These are phyloP conservation scores for Monilinia vaccinii-corymbosi DNA, from an alignment of 2,329 filamentous ascomycete species.

Conservation along the genomic window DNA sequence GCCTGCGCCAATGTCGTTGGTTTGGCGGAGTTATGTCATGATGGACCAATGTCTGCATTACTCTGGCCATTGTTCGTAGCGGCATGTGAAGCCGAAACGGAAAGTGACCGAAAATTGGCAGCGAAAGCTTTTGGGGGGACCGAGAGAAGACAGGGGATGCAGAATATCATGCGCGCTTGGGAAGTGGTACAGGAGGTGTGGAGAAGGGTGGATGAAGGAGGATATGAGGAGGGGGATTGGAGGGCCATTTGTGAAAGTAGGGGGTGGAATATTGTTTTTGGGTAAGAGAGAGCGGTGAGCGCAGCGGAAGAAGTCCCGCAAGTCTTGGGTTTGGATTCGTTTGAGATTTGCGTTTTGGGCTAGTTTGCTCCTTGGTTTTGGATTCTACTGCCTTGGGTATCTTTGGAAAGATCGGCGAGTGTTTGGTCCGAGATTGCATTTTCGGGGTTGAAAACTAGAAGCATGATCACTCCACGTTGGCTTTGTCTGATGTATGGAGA, in stretches of 20 bases:
- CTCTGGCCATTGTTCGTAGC: slow-evolving; percentile 57
- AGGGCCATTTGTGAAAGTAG: slow-evolving; percentile 46
- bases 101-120: slow-evolving; percentile 42
- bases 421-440: background rate
- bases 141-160: slow-evolving; percentile 52
- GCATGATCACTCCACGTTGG: background rate
- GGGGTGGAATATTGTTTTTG: slow-evolving; percentile 51
- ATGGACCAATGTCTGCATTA: slow-evolving; percentile 52
- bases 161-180: slow-evolving; percentile 53
- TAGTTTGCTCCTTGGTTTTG: background rate
- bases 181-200: slow-evolving; percentile 53
- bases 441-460: background rate
- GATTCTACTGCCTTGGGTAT: background rate
- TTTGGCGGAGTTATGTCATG: slow-evolving; percentile 29
- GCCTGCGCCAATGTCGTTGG: slow-evolving; percentile 47
- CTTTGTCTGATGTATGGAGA: background rate
- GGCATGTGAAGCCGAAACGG: slow-evolving; percentile 46
- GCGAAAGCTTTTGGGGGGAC: slow-evolving; percentile 43
- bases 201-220: slow-evolving; percentile 38
- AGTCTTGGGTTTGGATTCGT: background rate
- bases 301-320: background rate
- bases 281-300: slow-evolving; percentile 19
- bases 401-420: background rate
- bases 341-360: background rate
- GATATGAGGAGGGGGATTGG: slow-evolving; percentile 32